phyloP scores from a whole-genome alignment of 2,329 filamentous ascomycete species.

The Neurospora sp. region DNA sequence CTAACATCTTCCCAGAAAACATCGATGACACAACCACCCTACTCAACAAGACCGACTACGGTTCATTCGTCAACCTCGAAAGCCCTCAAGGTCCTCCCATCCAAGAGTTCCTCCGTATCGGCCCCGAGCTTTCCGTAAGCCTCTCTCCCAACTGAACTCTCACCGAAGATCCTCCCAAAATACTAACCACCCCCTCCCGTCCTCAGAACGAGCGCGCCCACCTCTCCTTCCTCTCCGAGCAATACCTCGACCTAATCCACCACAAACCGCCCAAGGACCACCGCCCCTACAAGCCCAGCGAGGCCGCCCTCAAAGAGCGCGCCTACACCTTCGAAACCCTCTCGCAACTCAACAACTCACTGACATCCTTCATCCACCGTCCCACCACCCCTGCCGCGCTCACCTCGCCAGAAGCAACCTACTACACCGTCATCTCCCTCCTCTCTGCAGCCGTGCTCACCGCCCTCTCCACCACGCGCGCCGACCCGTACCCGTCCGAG shows the following conservation, averaged over 20 bases:
- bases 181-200: not conserved
- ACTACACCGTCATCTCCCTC: slow-evolving; percentile 33
- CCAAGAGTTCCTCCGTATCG: slow-evolving; percentile 36
- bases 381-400: slow-evolving; percentile 19
- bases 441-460: slow-evolving; percentile 24
- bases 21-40: slow-evolving; percentile 30
- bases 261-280: slow-evolving; percentile 40
- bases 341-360: slow-evolving; percentile 30
- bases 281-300: slow-evolving; percentile 32
- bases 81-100: slow-evolving; percentile 28
- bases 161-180: not conserved
- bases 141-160: not conserved
- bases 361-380: slow-evolving; percentile 28
- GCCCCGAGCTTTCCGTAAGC: slow-evolving; percentile 33
- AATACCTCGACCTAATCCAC: slow-evolving; percentile 38
- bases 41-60: slow-evolving; percentile 39
- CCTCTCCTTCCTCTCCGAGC: slow-evolving; percentile 37
- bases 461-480: slow-evolving; percentile 13
- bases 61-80: slow-evolving; percentile 39
- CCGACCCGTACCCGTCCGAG: slow-evolving; percentile 9
- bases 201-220: slow-evolving; percentile 34
- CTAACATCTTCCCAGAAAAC: slow-evolving; percentile 24
- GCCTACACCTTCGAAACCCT: slow-evolving; percentile 34
- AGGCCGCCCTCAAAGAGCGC: slow-evolving; percentile 31
- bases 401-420: slow-evolving; percentile 32